Conservation (phyloP, 352 stramenopile species). For the Pythium aphanidermatum region DNA sequence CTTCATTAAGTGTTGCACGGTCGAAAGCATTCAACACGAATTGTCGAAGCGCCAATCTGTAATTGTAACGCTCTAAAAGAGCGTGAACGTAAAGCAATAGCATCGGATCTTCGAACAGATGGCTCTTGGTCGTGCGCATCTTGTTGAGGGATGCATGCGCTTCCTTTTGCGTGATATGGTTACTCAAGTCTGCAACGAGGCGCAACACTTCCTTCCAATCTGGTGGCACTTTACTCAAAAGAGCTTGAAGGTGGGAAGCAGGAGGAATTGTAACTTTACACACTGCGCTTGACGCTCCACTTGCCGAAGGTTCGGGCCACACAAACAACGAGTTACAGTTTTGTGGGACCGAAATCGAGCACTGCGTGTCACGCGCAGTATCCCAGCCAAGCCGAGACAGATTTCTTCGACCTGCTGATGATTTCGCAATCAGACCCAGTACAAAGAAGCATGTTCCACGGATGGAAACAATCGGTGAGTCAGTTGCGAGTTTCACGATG, state of each 20-base stretch:
- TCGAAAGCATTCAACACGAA: conserved; percentile 87
- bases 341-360: conserved; percentile 76
- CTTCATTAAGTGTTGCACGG: conserved; percentile 55
- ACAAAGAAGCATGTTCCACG: conserved; percentile 86
- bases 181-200: conserved; percentile 76
- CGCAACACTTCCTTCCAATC: conserved; percentile 78
- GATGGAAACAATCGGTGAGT: conserved; percentile 78
- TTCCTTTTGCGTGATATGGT: conserved; percentile 89
- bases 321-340: conserved; percentile 78
- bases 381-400: conserved; percentile 76
- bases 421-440: conserved; percentile 68
- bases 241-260: conserved; percentile 48
- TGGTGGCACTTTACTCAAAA: conserved; percentile 61
- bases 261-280: conserved; percentile 58
- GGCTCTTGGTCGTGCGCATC: conserved; percentile 54
- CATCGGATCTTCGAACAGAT: conserved; percentile 80
- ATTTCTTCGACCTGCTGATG: conserved; percentile 48
- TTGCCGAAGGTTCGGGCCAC: conserved; percentile 42
- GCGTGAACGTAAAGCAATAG: conserved; percentile 78
- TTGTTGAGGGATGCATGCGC: conserved; percentile 82
- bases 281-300: conserved; percentile 13
- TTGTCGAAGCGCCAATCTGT: conserved; percentile 74
- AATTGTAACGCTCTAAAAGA: conserved; percentile 81
- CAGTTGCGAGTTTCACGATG: conserved; percentile 82
- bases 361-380: conserved; percentile 55